These are phyloP conservation scores for Calocybe cyanea DNA, from an alignment of 768 basidiomycete species.

Conservation along the genomic window DNA sequence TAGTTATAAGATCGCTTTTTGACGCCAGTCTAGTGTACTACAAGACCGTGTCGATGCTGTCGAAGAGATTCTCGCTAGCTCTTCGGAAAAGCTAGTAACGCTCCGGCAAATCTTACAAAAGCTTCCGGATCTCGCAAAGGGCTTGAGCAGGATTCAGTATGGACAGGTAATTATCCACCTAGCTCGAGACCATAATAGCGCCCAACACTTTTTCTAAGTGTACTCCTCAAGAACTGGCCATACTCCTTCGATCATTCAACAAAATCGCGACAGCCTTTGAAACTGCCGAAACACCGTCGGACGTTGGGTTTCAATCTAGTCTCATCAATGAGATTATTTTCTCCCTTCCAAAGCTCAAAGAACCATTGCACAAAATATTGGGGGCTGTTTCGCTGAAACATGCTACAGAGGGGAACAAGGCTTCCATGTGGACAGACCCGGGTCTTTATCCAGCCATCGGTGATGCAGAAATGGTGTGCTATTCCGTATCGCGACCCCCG, in stretches of 20 bases:
- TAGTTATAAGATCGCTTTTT: neutral
- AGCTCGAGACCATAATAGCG: neutral
- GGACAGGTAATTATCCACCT: constrained; percentile 64
- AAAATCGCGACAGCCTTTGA: constrained; percentile 66
- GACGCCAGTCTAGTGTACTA: constrained; percentile 39
- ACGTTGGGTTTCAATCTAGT: constrained; percentile 57
- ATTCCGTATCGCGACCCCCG: neutral
- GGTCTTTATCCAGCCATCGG: constrained; percentile 48
- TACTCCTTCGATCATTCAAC: constrained; percentile 71
- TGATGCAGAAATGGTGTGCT: constrained; percentile 56
- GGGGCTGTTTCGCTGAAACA: constrained; percentile 53
- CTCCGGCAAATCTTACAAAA: constrained; percentile 68
- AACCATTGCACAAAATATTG: constrained; percentile 51
- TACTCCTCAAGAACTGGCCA: constrained; percentile 75
- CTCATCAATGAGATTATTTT: constrained; percentile 70
- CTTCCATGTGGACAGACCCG: constrained; percentile 60
- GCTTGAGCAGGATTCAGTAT: constrained; percentile 86
- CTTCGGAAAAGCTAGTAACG: constrained; percentile 57
- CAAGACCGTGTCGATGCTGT: constrained; percentile 80
- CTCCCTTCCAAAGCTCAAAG: constrained; percentile 62
- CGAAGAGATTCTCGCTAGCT: constrained; percentile 68
- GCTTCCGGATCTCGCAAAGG: constrained; percentile 85
- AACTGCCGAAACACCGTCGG: constrained; percentile 33
- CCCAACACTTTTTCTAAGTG: constrained; percentile 43
- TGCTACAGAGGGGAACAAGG: constrained; percentile 66